Percentiles rank a stretch among this genome's conserved stretches.
Conservation (phyloP, 2,329 filamentous ascomycete species). For the Pseudogymnoascus sp. region DNA sequence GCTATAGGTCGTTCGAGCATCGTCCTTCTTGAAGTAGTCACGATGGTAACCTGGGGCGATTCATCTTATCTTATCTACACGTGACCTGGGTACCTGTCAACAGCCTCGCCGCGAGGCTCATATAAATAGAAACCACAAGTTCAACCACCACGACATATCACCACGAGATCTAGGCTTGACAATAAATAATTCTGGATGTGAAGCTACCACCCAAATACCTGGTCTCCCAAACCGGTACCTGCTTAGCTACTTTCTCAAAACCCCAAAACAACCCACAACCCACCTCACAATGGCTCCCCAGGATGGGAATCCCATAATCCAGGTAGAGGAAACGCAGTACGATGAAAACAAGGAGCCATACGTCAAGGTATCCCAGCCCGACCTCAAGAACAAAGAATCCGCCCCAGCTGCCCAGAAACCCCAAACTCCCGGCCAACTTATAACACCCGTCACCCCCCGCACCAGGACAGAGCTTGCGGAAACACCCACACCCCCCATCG, state of each 20-base stretch:
- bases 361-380: not conserved
- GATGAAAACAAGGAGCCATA: not conserved
- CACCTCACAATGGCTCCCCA: not conserved
- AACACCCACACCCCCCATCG: not conserved
- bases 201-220: not conserved
- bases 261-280: not conserved
- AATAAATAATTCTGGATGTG: not conserved
- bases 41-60: slow-evolving; percentile 3
- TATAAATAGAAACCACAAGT: not conserved
- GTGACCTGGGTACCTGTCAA: not conserved
- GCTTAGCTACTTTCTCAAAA: not conserved
- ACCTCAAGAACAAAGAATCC: not conserved
- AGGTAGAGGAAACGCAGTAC: not conserved
- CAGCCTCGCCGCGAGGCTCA: not conserved
- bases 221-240: not conserved
- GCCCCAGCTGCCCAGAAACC: not conserved
- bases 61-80: slow-evolving; percentile 3
- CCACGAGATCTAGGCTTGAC: not conserved
- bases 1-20: not conserved
- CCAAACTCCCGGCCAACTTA: not conserved
- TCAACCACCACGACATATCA: not conserved
- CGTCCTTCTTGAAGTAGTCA: not conserved
- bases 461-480: not conserved
- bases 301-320: not conserved
- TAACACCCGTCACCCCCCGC: not conserved